Conservation (phyloP, 257 asterid genomes). For the Solanum chmielewskii region DNA sequence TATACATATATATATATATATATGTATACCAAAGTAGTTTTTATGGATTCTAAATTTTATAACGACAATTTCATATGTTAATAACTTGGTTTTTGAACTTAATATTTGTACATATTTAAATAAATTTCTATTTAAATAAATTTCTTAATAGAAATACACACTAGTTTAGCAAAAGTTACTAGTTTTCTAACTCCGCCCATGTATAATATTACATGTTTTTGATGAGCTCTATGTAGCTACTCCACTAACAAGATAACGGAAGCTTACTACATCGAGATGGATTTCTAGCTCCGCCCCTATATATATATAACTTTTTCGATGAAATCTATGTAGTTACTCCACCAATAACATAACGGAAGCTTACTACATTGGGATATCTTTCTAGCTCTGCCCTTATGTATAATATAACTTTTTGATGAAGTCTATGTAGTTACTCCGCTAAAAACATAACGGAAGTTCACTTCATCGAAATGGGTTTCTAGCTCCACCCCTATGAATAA, state of each 20-base stretch:
- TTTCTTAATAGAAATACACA: neutral
- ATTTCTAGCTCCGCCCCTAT: neutral
- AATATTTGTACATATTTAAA: neutral
- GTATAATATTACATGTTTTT: neutral
- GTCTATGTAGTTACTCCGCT: neutral
- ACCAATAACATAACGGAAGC: neutral
- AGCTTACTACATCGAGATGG: neutral
- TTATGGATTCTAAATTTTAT: neutral
- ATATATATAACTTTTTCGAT: neutral
- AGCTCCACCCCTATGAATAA: neutral
- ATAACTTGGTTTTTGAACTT: neutral
- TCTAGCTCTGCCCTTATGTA: neutral
- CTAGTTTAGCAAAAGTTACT: neutral
- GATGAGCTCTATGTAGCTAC: neutral
- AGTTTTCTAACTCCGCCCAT: neutral
- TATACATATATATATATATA: neutral
- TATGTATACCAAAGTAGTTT: no score
- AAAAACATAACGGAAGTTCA: neutral
- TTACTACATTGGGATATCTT: fast-evolving
- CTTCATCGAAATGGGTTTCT: neutral
- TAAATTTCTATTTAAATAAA: neutral
- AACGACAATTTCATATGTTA: neutral
- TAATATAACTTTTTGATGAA: neutral
- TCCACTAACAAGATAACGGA: neutral
- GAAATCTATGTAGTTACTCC: neutral